Evolutionary conservation across 495 filamentous ascomycete species (phyloP), one percentile per base, ranked within the genome.

Genomic region (Aspergillus hancockii): DNA sequence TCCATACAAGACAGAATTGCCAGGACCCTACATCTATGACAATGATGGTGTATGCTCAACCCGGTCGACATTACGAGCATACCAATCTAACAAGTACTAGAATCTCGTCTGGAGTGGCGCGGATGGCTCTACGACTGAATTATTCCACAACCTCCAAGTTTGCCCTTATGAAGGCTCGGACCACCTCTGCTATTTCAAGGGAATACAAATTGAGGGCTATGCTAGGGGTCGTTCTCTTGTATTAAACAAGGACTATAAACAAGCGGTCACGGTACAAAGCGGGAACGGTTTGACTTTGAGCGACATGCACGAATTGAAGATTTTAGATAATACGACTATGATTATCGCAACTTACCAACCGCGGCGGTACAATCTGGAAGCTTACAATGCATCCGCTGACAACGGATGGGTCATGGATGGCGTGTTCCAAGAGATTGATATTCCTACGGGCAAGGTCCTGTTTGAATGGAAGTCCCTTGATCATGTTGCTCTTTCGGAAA

Each of bases 221-320:
- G 38, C 38, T n/a, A 41, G 38, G 14, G 38, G 38, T 6, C 38
- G 14, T 41, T 1, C 2, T 14, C 4, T 41, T 14, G n/a, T 81
- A 50, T 52, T 83, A 50, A 67, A 82, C 54, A 67, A 80, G 52
- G 68, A 74, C 50, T 83, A 83, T 52, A 71, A 81, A 67, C 77
- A 76, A 8, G 71, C 80, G 28, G 66, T 64, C 4, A 71, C 77
- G 25, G 65, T 79, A 4, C 67, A 73, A 7, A 76, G 75, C 1
- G 78, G 71, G 0, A 74, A 76, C 46, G 76, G 79, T 63, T 75
- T 74, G 52, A 57, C 79, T 6, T 64, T 75, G 1, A 49, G 51
- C 3, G 74, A 77, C 41, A 73, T 74, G 54, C 79, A 83, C 54
- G 79, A 82, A 67, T 81, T 81, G 41, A 75, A 78, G 57, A 63